Evolutionary conservation across 805 yeast species (phyloP).

Genomic region (Monosporozyma yasuniensis): DNA sequence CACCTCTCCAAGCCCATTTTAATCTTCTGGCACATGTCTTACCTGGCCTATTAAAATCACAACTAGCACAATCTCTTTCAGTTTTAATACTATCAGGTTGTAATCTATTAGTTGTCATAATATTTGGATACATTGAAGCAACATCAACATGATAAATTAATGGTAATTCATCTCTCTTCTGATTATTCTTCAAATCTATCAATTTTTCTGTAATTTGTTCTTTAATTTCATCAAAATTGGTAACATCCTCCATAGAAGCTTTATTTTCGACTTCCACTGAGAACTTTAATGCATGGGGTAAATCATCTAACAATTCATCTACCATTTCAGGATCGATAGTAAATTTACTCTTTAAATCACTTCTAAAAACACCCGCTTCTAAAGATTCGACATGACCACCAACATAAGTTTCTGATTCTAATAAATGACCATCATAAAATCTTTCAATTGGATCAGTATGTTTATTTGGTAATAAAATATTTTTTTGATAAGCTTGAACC

Average conservation of each 20-base stretch:
- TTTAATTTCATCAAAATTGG: constrained; percentile 69
- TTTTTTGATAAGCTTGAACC: constrained; percentile 84
- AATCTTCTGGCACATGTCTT: constrained; percentile 84
- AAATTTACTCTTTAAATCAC: constrained; percentile 72
- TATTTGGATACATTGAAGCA: constrained; percentile 98
- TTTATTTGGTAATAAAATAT: constrained; percentile 82
- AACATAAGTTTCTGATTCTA: constrained; percentile 94
- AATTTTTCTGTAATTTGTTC: constrained; percentile 47
- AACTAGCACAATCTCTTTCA: constrained; percentile 92
- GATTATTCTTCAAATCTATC: constrained; percentile 49
- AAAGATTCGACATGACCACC: constrained; percentile 98
- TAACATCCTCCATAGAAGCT: constrained; percentile 64
- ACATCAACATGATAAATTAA: constrained; percentile 95
- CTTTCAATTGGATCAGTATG: constrained; percentile 91
- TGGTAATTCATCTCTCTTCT: constrained; percentile 68
- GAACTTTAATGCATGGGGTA: constrained; percentile 71
- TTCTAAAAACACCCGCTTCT: constrained; percentile 95
- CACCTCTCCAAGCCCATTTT: constrained; percentile 99
- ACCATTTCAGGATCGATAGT: constrained; percentile 72
- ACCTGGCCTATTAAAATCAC: constrained; percentile 95
- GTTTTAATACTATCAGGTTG: constrained; percentile 97
- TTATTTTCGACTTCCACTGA: constrained; percentile 76
- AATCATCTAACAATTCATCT: constrained; percentile 65
- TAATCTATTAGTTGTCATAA: constrained; percentile 92
- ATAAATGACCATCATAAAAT: constrained; percentile 86